Conservation (phyloP, 208 protist genomes). For the Leishmania arabica region DNA sequence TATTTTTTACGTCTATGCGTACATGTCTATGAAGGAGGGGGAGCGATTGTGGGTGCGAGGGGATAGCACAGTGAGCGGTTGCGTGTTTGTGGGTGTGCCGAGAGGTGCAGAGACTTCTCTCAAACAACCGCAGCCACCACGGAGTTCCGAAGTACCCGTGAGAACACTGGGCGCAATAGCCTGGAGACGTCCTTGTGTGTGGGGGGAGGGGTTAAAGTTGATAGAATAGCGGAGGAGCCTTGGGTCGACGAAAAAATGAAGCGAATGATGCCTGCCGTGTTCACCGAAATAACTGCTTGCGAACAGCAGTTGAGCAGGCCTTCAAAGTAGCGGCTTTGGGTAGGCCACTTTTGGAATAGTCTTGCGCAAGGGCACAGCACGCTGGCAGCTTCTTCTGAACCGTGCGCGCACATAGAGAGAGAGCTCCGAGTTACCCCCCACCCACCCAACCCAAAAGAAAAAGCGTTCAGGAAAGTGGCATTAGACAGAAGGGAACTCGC, state of each 20-base stretch:
- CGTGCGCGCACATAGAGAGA: neutral
- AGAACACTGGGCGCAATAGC: neutral
- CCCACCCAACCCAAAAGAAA: neutral
- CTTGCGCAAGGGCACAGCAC: neutral
- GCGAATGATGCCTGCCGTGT: neutral
- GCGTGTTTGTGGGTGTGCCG: neutral
- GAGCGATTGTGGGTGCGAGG: neutral
- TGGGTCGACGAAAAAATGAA: neutral
- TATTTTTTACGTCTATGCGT: slow-evolving; percentile 1
- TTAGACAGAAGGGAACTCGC: neutral
- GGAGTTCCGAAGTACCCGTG: neutral
- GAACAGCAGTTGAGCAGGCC: neutral
- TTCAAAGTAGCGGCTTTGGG: neutral
- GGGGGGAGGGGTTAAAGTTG: neutral
- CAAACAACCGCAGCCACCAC: neutral
- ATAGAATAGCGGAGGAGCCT: neutral
- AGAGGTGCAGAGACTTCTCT: neutral
- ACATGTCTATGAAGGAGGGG: slow-evolving; percentile 5
- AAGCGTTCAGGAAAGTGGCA: neutral
- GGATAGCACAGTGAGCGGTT: neutral
- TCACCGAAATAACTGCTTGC: neutral
- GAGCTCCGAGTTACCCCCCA: neutral
- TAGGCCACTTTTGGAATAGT: neutral
- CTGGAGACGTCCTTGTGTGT: neutral
- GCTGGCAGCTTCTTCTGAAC: neutral